Evolutionary conservation across 345 rosid species (phyloP).

Genomic region (Carallia pectinifolia): DNA sequence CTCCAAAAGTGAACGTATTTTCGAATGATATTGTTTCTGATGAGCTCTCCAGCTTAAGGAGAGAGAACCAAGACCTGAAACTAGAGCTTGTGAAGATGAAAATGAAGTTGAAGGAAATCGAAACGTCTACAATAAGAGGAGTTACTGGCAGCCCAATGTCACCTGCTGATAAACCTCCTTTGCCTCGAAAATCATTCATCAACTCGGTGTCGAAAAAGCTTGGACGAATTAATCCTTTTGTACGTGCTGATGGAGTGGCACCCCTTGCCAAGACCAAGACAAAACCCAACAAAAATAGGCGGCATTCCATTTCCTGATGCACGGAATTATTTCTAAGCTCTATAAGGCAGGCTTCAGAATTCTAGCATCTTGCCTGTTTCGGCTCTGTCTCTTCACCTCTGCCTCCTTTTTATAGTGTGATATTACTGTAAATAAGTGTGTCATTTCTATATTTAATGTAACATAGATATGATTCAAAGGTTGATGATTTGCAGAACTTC

Average conservation of each 20-base stretch:
- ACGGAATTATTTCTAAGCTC: constrained; percentile 3
- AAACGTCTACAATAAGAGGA: constrained; percentile 33
- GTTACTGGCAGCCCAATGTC: constrained; percentile 34
- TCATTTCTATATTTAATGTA: neutral
- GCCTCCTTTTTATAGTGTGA: constrained; percentile 23
- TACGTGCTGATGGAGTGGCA: constrained; percentile 39
- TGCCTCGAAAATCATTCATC: constrained; percentile 74
- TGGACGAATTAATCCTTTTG: constrained; percentile 71
- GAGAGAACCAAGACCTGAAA: constrained; percentile 85
- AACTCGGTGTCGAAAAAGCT: constrained; percentile 76
- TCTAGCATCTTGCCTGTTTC: constrained; percentile 6
- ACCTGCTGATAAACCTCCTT: constrained; percentile 70
- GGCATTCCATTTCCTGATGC: constrained; percentile 87
- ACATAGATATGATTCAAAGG: constrained; percentile 10
- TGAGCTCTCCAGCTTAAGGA: constrained; percentile 56
- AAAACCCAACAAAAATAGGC: constrained; percentile 66
- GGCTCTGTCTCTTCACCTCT: neutral
- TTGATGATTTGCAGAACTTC: neutral
- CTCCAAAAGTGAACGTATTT: constrained; percentile 33
- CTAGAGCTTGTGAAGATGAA: constrained; percentile 77
- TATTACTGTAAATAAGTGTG: constrained; percentile 31
- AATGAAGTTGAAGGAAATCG: constrained; percentile 75
- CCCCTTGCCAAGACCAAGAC: constrained; percentile 46
- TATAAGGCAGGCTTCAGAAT: constrained; percentile 12
- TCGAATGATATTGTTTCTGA: constrained; percentile 44